Conservation (phyloP, 2,329 filamentous ascomycete genomes). For the Fusarium nygamai region DNA sequence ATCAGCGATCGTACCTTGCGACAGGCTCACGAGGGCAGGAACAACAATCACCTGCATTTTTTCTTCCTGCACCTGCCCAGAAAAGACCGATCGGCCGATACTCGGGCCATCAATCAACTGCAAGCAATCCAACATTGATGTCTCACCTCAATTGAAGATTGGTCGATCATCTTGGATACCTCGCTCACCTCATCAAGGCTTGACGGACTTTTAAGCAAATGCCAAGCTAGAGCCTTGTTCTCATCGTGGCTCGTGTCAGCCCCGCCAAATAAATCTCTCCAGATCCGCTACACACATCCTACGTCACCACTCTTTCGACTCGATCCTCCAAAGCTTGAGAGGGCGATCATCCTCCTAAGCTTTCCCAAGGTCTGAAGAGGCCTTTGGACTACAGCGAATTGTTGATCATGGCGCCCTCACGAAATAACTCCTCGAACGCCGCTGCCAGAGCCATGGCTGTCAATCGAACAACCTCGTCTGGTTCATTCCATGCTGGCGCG, state of each 20-base stretch:
- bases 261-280: constrained; percentile 28
- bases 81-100: constrained; percentile 20
- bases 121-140: neutral
- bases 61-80: neutral
- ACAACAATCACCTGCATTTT: constrained; percentile 22
- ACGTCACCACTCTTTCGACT: constrained; percentile 25
- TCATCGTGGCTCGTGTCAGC: constrained; percentile 35
- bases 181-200: neutral
- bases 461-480: constrained; percentile 49
- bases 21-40: constrained; percentile 22
- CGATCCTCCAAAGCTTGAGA: neutral
- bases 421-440: constrained; percentile 8
- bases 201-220: neutral
- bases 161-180: neutral
- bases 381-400: neutral
- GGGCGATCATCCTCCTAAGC: constrained; percentile 5
- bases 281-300: neutral
- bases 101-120: neutral
- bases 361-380: neutral
- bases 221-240: constrained; percentile 22
- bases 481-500: constrained; percentile 63
- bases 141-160: constrained; percentile 1
- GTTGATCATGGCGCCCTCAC: constrained; percentile 34
- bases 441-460: constrained; percentile 13
- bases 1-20: constrained; percentile 16